Base-by-base conservation (phyloP, 305 asterid species). In the Striga hermonthica region DNA sequence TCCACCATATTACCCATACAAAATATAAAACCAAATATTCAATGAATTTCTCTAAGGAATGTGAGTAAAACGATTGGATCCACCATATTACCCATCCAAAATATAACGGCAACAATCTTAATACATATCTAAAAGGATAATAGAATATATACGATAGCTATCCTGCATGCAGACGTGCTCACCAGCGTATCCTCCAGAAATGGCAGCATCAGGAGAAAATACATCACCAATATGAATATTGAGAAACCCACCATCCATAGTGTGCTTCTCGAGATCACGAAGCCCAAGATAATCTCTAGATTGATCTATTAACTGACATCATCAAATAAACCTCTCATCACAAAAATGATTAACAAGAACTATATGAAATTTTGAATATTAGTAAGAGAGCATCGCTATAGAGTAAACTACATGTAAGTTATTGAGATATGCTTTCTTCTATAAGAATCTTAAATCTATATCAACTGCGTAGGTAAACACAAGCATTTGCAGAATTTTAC, bases 151-250 rank as follows among this genome's bases (percentile, higher is more conserved):
- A 22, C 31, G 2, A 22, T 22, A n/a, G 15, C 36, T 63, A 36
- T 44, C 49, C 57, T 15, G 39, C 16, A 31, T 56, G 22, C 35
- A 22, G 0, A 12, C 43, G 53, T 48, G 7, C 8, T 58, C 75
- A 82, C 90, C 95, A 13, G 90, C 83, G 71, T 84, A 85, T 72
- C 92, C 92, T 65, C 91, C 89, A 69, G 83, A 78, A 60, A 81
- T 67, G 68, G 84, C 65, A 70, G 81, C 84, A 67, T 79, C 75
- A 37, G 88, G 81, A 74, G 96, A 84, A 72, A 89, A 74, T 37
- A 74, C 96, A 66, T 86, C 96, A 65, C 95, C 96, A 53, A 83
- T 77, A 72, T 72, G 80, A 72, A 89, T 73, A 28, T 80, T 82
- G 66, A 89, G 87, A 15, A 77, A 77, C 60, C 96, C 95, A 4